Evolutionary conservation across 306 rosid species (phyloP).

Genomic region (Lathyrus aphaca): DNA sequence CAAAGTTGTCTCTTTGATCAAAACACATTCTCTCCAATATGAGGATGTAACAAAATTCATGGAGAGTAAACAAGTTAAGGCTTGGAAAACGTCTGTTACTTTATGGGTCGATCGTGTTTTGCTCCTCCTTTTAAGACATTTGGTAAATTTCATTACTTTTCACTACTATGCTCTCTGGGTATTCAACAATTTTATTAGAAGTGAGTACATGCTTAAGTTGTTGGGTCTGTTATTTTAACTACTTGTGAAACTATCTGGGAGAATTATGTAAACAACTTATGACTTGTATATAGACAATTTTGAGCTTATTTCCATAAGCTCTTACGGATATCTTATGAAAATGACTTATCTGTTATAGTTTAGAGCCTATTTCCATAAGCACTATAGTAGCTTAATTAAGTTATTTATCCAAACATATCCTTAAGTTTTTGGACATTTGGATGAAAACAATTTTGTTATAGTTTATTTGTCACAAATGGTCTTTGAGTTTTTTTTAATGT

Average conservation of each 20-base stretch:
- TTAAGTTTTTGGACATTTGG: not conserved
- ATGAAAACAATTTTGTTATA: not conserved
- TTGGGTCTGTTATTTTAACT: not conserved
- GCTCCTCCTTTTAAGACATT: slow-evolving; percentile 47
- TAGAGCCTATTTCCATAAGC: too few relatives aligned
- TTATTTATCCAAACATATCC: not conserved
- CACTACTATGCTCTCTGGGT: slow-evolving; percentile 4
- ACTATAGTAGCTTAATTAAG: not conserved
- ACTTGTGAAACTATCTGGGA: not conserved
- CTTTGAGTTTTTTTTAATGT: not conserved
- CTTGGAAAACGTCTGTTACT: slow-evolving; percentile 72
- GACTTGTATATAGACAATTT: not conserved
- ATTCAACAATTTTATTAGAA: not conserved
- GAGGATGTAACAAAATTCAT: slow-evolving; percentile 46
- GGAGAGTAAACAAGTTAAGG: slow-evolving; percentile 44
- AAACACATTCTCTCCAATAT: slow-evolving; percentile 62
- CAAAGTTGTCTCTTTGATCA: slow-evolving; percentile 52
- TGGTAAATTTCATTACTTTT: slow-evolving; percentile 50
- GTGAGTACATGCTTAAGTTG: too few relatives aligned
- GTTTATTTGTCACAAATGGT: not conserved
- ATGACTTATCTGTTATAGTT: not conserved
- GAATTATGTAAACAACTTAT: not conserved
- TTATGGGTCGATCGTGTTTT: slow-evolving; percentile 70
- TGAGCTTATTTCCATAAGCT: not conserved
- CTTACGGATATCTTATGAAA: not conserved